These are phyloP conservation scores for Cyberlindnera bimundalis DNA, from an alignment of 805 yeast genomes.

Conservation along the genomic window DNA sequence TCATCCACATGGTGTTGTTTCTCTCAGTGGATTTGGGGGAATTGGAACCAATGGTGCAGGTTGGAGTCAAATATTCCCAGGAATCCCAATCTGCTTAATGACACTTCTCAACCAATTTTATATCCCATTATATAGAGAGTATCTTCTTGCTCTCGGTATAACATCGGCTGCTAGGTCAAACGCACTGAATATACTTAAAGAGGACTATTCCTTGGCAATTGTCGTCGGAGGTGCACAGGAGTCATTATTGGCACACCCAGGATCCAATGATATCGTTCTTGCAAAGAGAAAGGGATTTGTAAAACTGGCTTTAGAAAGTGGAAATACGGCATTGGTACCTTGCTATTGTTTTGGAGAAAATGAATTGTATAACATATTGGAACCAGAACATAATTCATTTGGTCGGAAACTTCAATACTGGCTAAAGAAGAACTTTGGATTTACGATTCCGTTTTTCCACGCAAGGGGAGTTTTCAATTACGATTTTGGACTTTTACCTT, in stretches of 20 bases:
- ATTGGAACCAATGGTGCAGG: conserved; percentile 79
- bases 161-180: conserved; percentile 79
- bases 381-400: conserved; percentile 41
- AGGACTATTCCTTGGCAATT: conserved; percentile 75
- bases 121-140: conserved; percentile 84
- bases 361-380: conserved; percentile 50
- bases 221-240: conserved; percentile 98
- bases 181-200: conserved; percentile 57
- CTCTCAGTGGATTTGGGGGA: conserved; percentile 85
- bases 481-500: conserved; percentile 89
- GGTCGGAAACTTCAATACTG: conserved; percentile 61
- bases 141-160: conserved; percentile 73
- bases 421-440: conserved; percentile 69
- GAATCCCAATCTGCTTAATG: conserved; percentile 72
- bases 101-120: conserved; percentile 82
- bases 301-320: conserved; percentile 75
- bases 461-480: conserved; percentile 92
- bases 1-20: conserved; percentile 96
- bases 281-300: conserved; percentile 84
- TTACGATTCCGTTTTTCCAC: conserved; percentile 86
- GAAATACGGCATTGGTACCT: conserved; percentile 81
- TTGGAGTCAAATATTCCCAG: conserved; percentile 71
- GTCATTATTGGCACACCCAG: conserved; percentile 62
- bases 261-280: conserved; percentile 62
- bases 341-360: conserved; percentile 90